Evolutionary conservation across 2,329 filamentous ascomycete species (phyloP).

Genomic region (Dothideomycetes sp.): DNA sequence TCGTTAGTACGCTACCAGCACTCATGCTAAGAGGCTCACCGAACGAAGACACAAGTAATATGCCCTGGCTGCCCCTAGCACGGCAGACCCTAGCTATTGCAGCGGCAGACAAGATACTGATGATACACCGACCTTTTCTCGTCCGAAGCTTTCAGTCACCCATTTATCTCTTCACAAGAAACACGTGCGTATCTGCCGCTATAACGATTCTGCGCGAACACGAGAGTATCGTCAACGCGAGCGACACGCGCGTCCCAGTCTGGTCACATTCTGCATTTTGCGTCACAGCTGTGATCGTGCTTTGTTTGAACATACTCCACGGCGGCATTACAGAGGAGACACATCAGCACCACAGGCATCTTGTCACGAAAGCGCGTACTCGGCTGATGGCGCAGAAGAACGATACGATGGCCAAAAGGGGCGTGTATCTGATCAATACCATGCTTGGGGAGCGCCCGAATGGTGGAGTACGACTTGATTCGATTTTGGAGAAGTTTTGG

Average conservation of each 20-base stretch:
- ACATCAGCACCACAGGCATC: neutral
- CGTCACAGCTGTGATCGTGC: neutral
- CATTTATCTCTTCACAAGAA: neutral
- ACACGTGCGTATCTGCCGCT: neutral
- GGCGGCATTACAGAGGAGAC: neutral
- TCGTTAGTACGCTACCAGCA: neutral
- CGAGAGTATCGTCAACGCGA: neutral
- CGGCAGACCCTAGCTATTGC: neutral
- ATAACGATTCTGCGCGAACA: neutral
- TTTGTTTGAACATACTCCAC: neutral
- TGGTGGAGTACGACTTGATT: neutral
- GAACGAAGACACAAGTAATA: neutral
- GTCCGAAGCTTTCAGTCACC: neutral
- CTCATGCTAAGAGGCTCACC: neutral
- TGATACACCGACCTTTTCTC: neutral
- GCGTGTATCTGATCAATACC: constrained; percentile 8
- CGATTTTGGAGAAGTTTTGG: neutral
- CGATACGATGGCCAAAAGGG: constrained; percentile 4
- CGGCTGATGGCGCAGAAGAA: constrained; percentile 2
- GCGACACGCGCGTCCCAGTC: neutral
- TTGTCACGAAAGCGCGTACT: constrained; percentile 1
- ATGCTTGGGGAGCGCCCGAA: constrained; percentile 5
- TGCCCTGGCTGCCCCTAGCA: neutral
- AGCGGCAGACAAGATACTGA: neutral
- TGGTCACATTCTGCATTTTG: neutral